Conservation (phyloP, 441 rosid species). For the Manihot esculenta region DNA sequence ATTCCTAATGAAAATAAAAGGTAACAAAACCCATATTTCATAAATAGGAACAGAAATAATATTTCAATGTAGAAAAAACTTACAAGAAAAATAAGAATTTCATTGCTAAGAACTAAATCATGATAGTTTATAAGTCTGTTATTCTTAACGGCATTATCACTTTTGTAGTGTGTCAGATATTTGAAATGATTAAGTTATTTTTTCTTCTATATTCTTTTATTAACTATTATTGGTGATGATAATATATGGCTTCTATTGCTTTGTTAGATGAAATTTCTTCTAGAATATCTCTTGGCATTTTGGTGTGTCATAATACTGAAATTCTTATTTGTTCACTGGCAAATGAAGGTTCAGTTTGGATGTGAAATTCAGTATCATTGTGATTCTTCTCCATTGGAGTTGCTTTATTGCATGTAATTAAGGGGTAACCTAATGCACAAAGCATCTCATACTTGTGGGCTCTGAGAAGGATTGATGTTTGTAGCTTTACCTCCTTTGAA, state of each 20-base stretch:
- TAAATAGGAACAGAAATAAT: too few species aligned
- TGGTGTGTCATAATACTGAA: background rate
- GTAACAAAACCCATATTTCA: too few species aligned
- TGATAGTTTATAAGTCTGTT: background rate
- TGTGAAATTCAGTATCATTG: background rate
- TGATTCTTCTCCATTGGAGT: background rate
- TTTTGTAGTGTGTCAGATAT: background rate
- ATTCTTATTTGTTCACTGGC: background rate
- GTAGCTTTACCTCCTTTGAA: too few species aligned
- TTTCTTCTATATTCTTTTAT: background rate
- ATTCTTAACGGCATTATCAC: background rate
- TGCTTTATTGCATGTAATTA: background rate
- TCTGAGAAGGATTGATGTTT: too few species aligned
- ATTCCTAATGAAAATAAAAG: background rate
- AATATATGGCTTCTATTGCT: background rate
- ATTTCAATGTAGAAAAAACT: background rate
- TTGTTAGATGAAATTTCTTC: background rate
- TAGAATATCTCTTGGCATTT: background rate
- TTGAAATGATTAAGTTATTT: background rate
- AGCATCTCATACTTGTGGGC: too few species aligned
- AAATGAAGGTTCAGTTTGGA: background rate
- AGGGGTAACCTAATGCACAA: too few species aligned
- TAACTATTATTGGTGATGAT: background rate
- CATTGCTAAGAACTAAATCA: background rate
- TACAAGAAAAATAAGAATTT: background rate